Base-by-base conservation (phyloP, 768 basidiomycete species). In the Pholiota microspora region DNA sequence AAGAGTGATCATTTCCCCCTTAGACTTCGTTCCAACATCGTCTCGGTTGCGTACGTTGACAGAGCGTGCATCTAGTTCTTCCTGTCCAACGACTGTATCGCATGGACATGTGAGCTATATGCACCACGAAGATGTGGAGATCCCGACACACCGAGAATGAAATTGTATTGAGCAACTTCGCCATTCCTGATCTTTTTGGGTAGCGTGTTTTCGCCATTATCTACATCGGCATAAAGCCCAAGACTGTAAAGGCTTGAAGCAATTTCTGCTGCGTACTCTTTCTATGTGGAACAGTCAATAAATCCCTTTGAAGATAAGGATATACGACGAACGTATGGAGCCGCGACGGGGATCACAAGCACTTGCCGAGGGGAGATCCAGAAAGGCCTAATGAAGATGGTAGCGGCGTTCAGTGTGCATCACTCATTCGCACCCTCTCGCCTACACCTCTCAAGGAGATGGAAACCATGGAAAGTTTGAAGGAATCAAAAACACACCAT, bases 351-450 rank as follows among this genome's bases (percentile, higher is more conserved):
- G 47, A 99, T 90, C 54, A 98, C 89, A 16, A 97, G 74, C 25
- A 96, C 86, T 73, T 98, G 97, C 31, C 97, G 83, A n/a, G 97
- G 97, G 0, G 92, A 94, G 47, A 98, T 64, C 97, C 97, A 99
- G 80, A 98, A 97, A 2, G 97, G 97, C 93, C 92, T 93, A 56
- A 18, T 52, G 31, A 58, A 45, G 44, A 36, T 40, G 32, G 56
- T 49, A 23, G 48, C 16, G 45, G 27, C 31, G 23, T 31, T 38
- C 15, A 54, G 40, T 21, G 27, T 47, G 29, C 4, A 34, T 29
- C 21, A 21, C 42, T 24, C 25, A 12, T n/a, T n/a, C n/a, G n/a
- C n/a, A n/a, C n/a, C 23, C 21, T 21, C 40, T 42, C 23, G 21
- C 21, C 23, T 21, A 21, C 21, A 0, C 23, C 40, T 16, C 4